Evolutionary conservation across 2,329 filamentous ascomycete genomes (phyloP).

Genomic region (Fusarium napiforme): DNA sequence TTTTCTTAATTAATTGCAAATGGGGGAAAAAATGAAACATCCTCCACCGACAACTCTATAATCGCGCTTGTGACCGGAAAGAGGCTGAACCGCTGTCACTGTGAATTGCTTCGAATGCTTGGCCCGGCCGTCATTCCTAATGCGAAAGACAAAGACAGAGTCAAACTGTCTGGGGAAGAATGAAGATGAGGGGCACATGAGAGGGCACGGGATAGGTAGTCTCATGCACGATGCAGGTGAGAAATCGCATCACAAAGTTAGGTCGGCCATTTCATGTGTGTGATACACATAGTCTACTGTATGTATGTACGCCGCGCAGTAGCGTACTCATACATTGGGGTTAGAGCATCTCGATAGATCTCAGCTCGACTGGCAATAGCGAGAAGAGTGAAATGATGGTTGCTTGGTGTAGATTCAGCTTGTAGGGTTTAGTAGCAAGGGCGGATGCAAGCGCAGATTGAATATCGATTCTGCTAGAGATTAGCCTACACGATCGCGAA

Average conservation of each 20-base stretch:
- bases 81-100: neutral
- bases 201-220: constrained; percentile 19
- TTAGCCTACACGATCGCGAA: constrained; percentile 8
- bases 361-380: constrained; percentile 21
- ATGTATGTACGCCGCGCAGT: constrained; percentile 19
- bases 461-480: constrained; percentile 17
- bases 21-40: constrained; percentile 9
- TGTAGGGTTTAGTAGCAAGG: constrained; percentile 6
- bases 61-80: constrained; percentile 11
- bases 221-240: constrained; percentile 37
- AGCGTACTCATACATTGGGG: constrained; percentile 6
- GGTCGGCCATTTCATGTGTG: constrained; percentile 23
- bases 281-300: constrained; percentile 12
- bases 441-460: constrained; percentile 4
- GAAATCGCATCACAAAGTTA: constrained; percentile 22
- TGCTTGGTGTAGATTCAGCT: constrained; percentile 5
- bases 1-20: constrained; percentile 5
- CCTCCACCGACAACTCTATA: constrained; percentile 12
- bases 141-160: neutral
- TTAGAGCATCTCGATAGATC: constrained; percentile 26
- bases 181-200: constrained; percentile 6
- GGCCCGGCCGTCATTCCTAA: constrained; percentile 23
- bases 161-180: constrained; percentile 6
- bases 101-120: constrained; percentile 18
- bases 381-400: constrained; percentile 4